Evolutionary conservation across 1,284 basidiomycete species (phyloP), one percentile per base, ranked within the genome.

Genomic region (Microbotryum intermedium): DNA sequence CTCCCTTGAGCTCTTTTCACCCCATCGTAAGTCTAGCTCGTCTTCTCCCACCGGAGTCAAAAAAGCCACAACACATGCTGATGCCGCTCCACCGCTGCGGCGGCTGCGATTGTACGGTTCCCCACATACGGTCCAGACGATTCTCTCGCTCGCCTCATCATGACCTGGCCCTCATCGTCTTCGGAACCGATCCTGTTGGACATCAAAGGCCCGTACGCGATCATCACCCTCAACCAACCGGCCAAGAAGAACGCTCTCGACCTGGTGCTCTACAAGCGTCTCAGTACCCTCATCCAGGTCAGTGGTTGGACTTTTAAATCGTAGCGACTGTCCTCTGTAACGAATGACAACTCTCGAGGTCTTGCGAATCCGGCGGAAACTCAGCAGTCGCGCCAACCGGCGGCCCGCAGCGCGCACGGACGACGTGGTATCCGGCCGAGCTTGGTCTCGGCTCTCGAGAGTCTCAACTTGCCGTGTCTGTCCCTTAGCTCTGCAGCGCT

Each of bases 231-330:
- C 43, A 66, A 66, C 50, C 50, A 56, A 25, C 65, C 65, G 28
- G 50, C 52, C 18, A 64, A 66, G 60, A 60, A 61, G 55, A 66
- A 67, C 42, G 65, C 65, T 1, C 55, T 67, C 25, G 58, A 67
- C 42, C 4, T 25, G 2, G 25, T 42, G 6, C 59, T 63, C 23
- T 66, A 51, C 50, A 51, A 51, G 28, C 50, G 50, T 30, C 30
- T 51, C 13, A 51, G 50, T n/a, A 30, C 50, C n/a, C 25, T 51
- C 26, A 25, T 51, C 2, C 50, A 51, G 50, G 50, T 30, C 11
- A 51, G 50, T 39, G n/a, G n/a, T n/a, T n/a, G n/a, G n/a, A n/a
- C 34, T 5, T 57, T 66, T 6, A 39, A 58, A 25, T 20, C 10
- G n/a, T 49, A 29, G 16, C 9, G 28, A 4, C 28, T n/a, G 4